A percentile compares a stretch with the other conserved stretches of the same genome.
phyloP scores from a whole-genome alignment of 805 yeast genomes.

The Wickerhamomyces rabaulensis region DNA sequence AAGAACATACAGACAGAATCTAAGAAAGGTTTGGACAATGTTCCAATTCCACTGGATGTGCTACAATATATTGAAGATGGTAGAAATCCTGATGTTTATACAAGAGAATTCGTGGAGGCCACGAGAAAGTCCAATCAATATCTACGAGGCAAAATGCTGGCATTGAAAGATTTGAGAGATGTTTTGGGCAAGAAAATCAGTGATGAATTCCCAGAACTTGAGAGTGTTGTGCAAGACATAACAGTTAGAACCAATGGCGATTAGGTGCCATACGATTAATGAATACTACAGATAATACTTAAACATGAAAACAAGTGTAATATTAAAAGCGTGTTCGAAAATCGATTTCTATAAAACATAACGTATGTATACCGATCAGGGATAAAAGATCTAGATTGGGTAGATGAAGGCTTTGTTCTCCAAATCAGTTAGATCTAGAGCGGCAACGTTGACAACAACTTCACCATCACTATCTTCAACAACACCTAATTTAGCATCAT shows the following conservation, averaged over 20 bases:
- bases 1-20: slow-evolving; percentile 26
- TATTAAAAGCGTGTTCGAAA: not conserved
- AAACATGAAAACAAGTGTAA: not conserved
- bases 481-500: slow-evolving; percentile 23
- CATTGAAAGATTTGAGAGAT: slow-evolving; percentile 57
- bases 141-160: slow-evolving; percentile 77
- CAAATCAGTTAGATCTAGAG: slow-evolving; percentile 45
- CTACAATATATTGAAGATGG: slow-evolving; percentile 92
- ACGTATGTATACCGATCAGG: not conserved
- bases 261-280: not conserved
- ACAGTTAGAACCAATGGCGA: slow-evolving; percentile 35
- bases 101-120: slow-evolving; percentile 93
- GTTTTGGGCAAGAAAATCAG: slow-evolving; percentile 63
- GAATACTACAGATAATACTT: slow-evolving; percentile 13
- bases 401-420: slow-evolving; percentile 47
- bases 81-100: slow-evolving; percentile 93
- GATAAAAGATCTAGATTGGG: slow-evolving; percentile 28
- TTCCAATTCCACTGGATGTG: slow-evolving; percentile 76
- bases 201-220: slow-evolving; percentile 76
- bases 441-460: slow-evolving; percentile 34
- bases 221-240: slow-evolving; percentile 51
- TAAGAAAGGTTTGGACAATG: slow-evolving; percentile 30
- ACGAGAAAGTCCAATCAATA: slow-evolving; percentile 87
- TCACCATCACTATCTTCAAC: slow-evolving; percentile 27
- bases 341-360: not conserved